phyloP scores from a whole-genome alignment of 1,284 basidiomycete species.

The Microbotryomycetes sp. region DNA sequence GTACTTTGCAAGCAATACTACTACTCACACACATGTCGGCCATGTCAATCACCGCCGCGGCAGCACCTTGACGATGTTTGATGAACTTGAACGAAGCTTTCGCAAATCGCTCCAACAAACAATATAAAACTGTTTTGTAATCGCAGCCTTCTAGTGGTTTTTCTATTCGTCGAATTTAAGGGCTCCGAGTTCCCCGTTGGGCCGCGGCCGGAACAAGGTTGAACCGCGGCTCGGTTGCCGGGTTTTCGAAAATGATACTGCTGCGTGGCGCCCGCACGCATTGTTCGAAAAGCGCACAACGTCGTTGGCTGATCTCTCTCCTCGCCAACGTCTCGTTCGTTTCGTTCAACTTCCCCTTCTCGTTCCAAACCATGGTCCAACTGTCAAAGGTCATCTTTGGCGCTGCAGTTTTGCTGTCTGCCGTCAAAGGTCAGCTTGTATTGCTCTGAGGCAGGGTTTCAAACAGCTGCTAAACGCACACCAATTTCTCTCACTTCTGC shows the following conservation, averaged over 20 bases:
- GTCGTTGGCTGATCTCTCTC: background rate
- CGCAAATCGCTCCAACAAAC: no score
- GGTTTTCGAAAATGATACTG: no score
- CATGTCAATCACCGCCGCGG: background rate
- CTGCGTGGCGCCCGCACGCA: background rate
- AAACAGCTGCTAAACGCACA: no score
- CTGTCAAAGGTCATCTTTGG: background rate
- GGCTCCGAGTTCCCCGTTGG: no score
- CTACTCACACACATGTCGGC: background rate
- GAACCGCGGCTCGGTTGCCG: no score
- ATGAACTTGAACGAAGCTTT: no score
- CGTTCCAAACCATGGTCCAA: background rate
- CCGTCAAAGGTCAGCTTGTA: background rate
- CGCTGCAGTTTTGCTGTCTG: background rate
- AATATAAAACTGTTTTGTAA: background rate
- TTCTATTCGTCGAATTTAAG: no score
- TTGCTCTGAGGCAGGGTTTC: background rate
- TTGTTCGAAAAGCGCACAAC: no score
- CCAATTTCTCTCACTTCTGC: no score
- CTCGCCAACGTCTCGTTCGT: background rate
- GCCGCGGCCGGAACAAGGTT: background rate
- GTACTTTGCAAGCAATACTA: background rate
- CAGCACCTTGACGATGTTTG: no score
- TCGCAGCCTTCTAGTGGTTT: background rate
- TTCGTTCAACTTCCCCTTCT: background rate